Evolutionary conservation across 768 basidiomycete species (phyloP), one percentile per base, ranked within the genome.

Genomic region (Butyriboletus loyo): DNA sequence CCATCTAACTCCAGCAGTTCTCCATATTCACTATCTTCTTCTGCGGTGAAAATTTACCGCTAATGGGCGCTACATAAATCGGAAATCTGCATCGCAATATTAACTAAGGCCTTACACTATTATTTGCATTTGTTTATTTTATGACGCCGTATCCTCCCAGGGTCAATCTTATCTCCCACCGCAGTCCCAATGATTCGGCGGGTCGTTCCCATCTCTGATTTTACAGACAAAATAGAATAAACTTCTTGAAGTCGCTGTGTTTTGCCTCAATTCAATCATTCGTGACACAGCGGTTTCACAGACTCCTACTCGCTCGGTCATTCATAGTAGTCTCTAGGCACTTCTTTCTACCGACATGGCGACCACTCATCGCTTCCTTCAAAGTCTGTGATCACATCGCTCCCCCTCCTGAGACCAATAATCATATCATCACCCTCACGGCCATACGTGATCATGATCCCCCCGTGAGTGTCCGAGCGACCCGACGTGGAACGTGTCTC

Each of bases 111-210:
- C 14, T 46, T 47, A 56, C 49, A 42, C 40, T 19, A 44, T 4
- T 34, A 38, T 68, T 70, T 67, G 41, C n/a, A 21, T 1, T 0
- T 64, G 0, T 67, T 61, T 60, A n/a, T 49, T 53, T 54, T 52
- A 63, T 66, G 68, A 66, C 68, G 57, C 24, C 39, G 27, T 7
- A 36, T 39, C 35, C 48, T 59, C 66, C 42, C 62, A 67, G 63
- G 66, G 65, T 62, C 62, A 62, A 65, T 67, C 65, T 66, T 66
- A 69, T 62, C 66, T 66, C 63, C 57, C 65, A 59, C 61, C 53
- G 49, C 53, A 24, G 31, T 31, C 40, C 8, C 7, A 15, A 7
- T 21, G 46, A 37, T 25, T 44, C 36, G 2, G 14, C 47, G 30
- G 50, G 21, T 14, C 30, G 28, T 55, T 54, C 57, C 53, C 61